Conservation (phyloP, 192 early-diverging fungal species). For the Gonapodya prolifera region DNA sequence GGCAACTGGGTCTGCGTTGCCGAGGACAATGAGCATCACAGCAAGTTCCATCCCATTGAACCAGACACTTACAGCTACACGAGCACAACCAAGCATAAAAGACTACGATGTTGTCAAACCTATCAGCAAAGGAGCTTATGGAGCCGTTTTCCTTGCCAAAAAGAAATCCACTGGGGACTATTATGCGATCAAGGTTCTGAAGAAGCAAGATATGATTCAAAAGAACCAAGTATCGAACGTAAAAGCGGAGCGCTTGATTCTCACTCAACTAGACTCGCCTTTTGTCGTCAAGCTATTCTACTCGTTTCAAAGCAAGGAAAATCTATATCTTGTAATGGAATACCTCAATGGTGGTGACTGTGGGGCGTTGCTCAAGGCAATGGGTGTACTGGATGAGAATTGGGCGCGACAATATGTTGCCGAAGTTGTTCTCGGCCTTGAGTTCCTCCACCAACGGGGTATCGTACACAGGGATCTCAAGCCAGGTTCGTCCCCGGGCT, state of each 20-base stretch:
- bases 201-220: conserved; percentile 78
- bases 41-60: not conserved
- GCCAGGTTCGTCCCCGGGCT: not conserved
- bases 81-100: conserved; percentile 52
- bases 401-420: conserved; percentile 78
- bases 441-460: conserved; percentile 61
- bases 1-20: not conserved
- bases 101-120: conserved; percentile 86
- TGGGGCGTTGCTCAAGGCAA: conserved; percentile 63
- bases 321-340: conserved; percentile 77
- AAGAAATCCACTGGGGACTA: conserved; percentile 75
- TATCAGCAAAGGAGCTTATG: conserved; percentile 82
- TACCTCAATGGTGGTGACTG: conserved; percentile 84
- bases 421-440: conserved; percentile 67
- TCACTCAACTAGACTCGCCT: conserved; percentile 74
- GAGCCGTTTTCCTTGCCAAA: conserved; percentile 73
- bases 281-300: conserved; percentile 76
- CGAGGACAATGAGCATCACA: not conserved
- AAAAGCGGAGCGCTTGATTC: conserved; percentile 77
- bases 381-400: conserved; percentile 59
- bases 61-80: not conserved
- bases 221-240: conserved; percentile 88
- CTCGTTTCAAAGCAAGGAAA: conserved; percentile 72
- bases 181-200: conserved; percentile 75
- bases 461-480: conserved; percentile 64